These are phyloP conservation scores for Aspergillus eucalypticola DNA, from an alignment of 2,329 filamentous ascomycete genomes.

Conservation along the genomic window DNA sequence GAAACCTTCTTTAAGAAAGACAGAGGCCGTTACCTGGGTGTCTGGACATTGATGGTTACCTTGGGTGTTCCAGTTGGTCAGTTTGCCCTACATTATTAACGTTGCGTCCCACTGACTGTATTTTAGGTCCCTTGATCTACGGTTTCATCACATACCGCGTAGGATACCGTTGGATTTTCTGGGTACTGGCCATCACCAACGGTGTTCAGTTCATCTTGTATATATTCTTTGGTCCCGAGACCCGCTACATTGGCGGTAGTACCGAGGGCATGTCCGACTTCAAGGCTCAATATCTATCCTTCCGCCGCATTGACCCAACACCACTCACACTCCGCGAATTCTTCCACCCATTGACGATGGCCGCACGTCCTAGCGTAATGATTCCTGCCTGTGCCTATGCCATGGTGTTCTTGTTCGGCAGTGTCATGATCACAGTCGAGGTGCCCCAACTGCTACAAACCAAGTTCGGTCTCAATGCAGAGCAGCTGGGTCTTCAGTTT, in stretches of 20 bases:
- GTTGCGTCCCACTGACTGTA: conserved; percentile 13
- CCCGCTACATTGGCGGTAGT: conserved; percentile 48
- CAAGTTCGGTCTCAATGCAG: conserved; percentile 58
- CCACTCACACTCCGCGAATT: conserved; percentile 55
- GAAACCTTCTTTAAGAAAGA: conserved; percentile 61
- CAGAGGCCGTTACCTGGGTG: conserved; percentile 56
- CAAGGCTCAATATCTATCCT: conserved; percentile 42
- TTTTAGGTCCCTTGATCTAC: conserved; percentile 39
- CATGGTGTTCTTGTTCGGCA: conserved; percentile 60
- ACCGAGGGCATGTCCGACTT: conserved; percentile 23
- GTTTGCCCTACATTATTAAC: not conserved
- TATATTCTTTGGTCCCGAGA: conserved; percentile 58
- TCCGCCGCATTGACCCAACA: conserved; percentile 55
- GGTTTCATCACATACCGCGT: conserved; percentile 53
- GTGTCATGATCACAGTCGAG: conserved; percentile 59
- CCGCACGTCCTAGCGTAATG: conserved; percentile 49
- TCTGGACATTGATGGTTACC: conserved; percentile 58
- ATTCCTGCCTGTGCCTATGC: conserved; percentile 58
- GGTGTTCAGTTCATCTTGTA: conserved; percentile 59
- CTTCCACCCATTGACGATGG: conserved; percentile 52
- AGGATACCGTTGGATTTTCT: conserved; percentile 62
- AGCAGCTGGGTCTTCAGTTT: conserved; percentile 62
- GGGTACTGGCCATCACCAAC: conserved; percentile 59
- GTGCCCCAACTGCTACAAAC: conserved; percentile 59
- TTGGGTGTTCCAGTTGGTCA: conserved; percentile 49